phyloP scores from a whole-genome alignment of 1,139 yeast genomes.

The Scheffersomyces quercinus region DNA sequence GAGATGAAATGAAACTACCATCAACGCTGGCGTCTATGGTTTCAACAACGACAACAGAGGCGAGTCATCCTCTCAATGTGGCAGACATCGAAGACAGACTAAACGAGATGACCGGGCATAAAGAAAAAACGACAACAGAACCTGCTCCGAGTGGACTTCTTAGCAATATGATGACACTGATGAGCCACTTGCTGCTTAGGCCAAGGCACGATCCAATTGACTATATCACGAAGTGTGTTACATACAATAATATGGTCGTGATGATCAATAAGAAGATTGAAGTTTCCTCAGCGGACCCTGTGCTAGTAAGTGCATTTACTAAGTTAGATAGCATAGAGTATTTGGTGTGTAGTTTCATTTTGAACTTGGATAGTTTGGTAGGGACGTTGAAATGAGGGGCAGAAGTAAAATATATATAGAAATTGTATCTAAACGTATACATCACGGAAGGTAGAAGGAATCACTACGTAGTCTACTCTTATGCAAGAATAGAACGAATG shows the following conservation, averaged over 20 bases:
- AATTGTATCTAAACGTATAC: too few species aligned
- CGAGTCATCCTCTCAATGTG: conserved; percentile 16
- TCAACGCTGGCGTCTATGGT: conserved; percentile 14
- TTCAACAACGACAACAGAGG: conserved; percentile 5
- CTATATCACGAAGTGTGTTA: conserved; percentile 46
- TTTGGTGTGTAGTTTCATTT: conserved; percentile 27
- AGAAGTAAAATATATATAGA: too few species aligned
- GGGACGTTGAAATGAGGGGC: neutral
- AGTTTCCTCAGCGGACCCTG: conserved; percentile 47
- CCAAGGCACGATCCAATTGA: conserved; percentile 40
- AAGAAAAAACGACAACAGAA: conserved; percentile 4
- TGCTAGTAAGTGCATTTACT: conserved; percentile 44
- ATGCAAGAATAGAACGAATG: too few species aligned
- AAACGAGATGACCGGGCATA: conserved; percentile 9
- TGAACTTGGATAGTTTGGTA: conserved; percentile 11
- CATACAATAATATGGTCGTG: conserved; percentile 43
- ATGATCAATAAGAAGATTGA: conserved; percentile 46
- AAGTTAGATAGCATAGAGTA: conserved; percentile 47
- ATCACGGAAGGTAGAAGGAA: too few species aligned
- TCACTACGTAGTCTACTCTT: too few species aligned
- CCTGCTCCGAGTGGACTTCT: conserved; percentile 11
- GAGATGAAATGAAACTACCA: conserved; percentile 44
- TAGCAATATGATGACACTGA: conserved; percentile 28
- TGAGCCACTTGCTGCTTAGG: conserved; percentile 31
- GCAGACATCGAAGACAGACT: conserved; percentile 21